Conservation (phyloP, 768 basidiomycete species). For the Leccinum ochraceum region DNA sequence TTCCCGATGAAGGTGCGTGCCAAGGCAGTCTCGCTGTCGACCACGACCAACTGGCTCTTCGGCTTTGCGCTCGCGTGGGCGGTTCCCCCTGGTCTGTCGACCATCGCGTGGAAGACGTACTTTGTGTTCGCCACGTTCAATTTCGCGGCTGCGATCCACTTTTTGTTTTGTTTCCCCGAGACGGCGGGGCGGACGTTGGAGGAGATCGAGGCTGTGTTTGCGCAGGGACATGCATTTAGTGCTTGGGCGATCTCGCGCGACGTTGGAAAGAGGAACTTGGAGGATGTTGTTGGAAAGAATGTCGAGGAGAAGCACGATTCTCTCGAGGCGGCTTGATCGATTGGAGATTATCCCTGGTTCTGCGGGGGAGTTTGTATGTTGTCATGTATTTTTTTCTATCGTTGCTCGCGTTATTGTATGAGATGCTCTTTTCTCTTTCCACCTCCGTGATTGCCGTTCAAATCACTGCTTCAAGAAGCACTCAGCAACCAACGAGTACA, state of each 20-base stretch:
- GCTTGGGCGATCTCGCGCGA: slow-evolving; percentile 69
- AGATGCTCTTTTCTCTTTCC: not conserved
- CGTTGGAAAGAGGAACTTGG: slow-evolving; percentile 62
- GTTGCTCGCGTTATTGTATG: not conserved
- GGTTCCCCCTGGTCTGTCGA: slow-evolving; percentile 67
- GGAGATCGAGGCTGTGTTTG: slow-evolving; percentile 79
- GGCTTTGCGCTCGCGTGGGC: slow-evolving; percentile 76
- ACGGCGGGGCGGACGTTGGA: slow-evolving; percentile 73
- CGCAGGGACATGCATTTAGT: slow-evolving; percentile 63
- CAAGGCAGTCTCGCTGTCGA: slow-evolving; percentile 52
- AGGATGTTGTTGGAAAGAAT: slow-evolving; percentile 39
- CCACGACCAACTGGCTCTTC: slow-evolving; percentile 59
- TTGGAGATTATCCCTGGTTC: not conserved
- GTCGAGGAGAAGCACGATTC: slow-evolving; percentile 11
- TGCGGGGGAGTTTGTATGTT: not conserved
- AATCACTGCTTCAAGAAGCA: not conserved
- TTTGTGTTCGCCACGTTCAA: slow-evolving; percentile 81
- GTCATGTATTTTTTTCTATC: not conserved
- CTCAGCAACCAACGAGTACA: not conserved
- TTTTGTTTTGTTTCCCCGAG: slow-evolving; percentile 82
- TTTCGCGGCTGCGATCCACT: slow-evolving; percentile 67
- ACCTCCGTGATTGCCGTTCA: not conserved
- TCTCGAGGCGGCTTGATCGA: slow-evolving; percentile 6
- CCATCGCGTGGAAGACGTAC: slow-evolving; percentile 74
- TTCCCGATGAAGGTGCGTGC: slow-evolving; percentile 69